Base-by-base conservation (phyloP, 192 early-diverging fungal genomes). In the Backusella macrospora region DNA sequence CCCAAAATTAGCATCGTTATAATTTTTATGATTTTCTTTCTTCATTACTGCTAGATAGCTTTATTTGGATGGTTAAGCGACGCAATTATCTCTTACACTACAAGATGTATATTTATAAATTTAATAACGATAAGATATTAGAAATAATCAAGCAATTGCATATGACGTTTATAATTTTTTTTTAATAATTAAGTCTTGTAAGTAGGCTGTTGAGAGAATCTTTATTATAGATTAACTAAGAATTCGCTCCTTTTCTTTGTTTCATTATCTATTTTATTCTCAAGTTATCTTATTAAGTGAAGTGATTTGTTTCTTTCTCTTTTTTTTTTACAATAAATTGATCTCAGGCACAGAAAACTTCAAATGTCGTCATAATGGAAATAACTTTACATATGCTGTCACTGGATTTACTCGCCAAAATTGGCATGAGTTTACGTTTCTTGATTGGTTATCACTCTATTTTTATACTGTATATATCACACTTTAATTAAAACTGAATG, bases 311-410 rank as follows among this genome's bases (percentile, higher is more conserved):
- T 12, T 46, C 13, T 4, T 14, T 12, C 2, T 34, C 2, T 34
- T 2, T 34, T 34, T 34, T 34, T 34, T 34, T 34, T 34, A 45
- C 45, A 46, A 14, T 23, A 23, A 13, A 23, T 59, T 59, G 52
- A 59, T 59, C 52, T 59, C 52, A 59, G 52, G 52, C 13, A 26
- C 52, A 59, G 21, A 59, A 55, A 59, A 59, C 52, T 59, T 59
- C 12, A 59, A 43, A 59, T 59, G 26, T 26, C 52, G 21, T 23
- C 52, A 59, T 59, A 4, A 34, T 34, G 52, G 52, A 26, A 12
- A n/a, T 23, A 5, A 55, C 0, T 55, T 12, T 59, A 23, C 10
- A 10, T 55, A 10, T 59, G 12, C 26, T 23, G 26, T 59, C 52
- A 59, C 52, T 4, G 18, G 10, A 46, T 14, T 46, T 14, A 14